These are phyloP conservation scores for Stevia rebaudiana DNA, from an alignment of 140 eudicot genomes.

Conservation along the genomic window DNA sequence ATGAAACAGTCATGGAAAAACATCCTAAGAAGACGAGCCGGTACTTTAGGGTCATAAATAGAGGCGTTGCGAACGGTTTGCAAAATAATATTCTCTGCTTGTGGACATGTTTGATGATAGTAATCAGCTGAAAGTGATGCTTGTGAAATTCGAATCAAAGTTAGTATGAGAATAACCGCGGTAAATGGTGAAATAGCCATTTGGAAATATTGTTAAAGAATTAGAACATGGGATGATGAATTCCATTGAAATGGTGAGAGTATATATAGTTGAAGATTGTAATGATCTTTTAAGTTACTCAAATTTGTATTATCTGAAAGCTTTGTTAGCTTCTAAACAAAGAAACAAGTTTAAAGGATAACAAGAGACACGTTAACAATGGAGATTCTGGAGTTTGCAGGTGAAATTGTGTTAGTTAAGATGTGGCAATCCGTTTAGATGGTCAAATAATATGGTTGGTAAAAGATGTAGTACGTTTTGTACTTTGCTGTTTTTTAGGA, in stretches of 20 bases:
- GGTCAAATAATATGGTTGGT: conserved; percentile 22
- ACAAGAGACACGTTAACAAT: conserved; percentile 2
- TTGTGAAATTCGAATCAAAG: conserved; percentile 19
- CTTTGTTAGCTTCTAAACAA: conserved; percentile 54
- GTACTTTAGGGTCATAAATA: conserved; percentile 63
- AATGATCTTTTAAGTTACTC: conserved; percentile 55
- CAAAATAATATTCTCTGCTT: conserved; percentile 56
- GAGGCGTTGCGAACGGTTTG: conserved; percentile 60
- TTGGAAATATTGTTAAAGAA: conserved; percentile 13
- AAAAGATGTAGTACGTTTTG: conserved; percentile 29
- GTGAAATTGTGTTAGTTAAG: conserved; percentile 19
- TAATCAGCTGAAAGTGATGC: conserved; percentile 49
- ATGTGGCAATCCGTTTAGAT: conserved; percentile 19
- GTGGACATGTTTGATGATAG: conserved; percentile 73
- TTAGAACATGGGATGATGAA: conserved; percentile 27
- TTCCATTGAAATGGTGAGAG: conserved; percentile 17
- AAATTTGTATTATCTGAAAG: conserved; percentile 11
- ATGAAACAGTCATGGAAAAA: conserved; percentile 91
- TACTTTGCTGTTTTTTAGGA: conserved; percentile 14
- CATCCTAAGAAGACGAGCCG: conserved; percentile 73
- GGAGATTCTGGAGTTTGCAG: conserved; percentile 15
- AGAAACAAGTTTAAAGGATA: conserved; percentile 28
- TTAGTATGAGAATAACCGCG: conserved; percentile 13
- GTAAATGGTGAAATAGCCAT: conserved; percentile 14
- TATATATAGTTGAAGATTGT: conserved; percentile 31